phyloP scores from a whole-genome alignment of 139 green algal genomes.

The Chlorella sp. region DNA sequence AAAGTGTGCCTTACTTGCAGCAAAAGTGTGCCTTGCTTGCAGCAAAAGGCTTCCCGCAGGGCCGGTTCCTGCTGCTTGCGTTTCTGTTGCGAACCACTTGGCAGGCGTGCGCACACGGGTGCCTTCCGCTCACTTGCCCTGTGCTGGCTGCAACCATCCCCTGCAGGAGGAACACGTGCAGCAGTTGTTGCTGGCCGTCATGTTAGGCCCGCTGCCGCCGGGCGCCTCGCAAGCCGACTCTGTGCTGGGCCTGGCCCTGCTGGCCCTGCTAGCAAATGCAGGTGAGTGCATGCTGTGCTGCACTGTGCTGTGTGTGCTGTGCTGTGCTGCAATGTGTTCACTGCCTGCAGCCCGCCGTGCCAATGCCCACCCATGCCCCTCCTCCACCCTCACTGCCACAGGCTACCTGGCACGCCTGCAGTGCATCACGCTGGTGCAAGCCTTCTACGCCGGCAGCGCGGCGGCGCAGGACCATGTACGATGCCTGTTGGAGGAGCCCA shows the following conservation, averaged over 20 bases:
- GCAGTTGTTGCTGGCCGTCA: neutral
- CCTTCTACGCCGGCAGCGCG: neutral
- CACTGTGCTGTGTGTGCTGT: too few relatives aligned
- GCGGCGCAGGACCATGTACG: neutral
- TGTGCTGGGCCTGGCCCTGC: conserved; percentile 6
- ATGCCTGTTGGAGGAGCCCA: neutral
- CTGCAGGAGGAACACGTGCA: neutral
- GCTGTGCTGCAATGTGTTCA: too few relatives aligned
- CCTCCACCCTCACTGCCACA: too few relatives aligned
- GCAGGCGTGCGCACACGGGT: too few relatives aligned
- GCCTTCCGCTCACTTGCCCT: neutral
- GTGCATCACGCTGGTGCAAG: neutral
- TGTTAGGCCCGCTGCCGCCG: neutral
- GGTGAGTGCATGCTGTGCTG: neutral
- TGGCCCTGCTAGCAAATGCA: conserved; percentile 10
- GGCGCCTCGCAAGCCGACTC: neutral
- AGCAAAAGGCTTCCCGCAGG: too few relatives aligned
- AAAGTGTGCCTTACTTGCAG: too few relatives aligned
- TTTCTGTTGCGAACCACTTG: too few relatives aligned
- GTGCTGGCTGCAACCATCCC: neutral
- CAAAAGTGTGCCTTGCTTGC: too few relatives aligned
- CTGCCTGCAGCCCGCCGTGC: too few relatives aligned
- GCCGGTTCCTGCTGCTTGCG: too few relatives aligned
- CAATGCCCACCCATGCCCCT: too few relatives aligned
- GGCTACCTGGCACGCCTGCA: neutral